Evolutionary conservation across 257 asterid species (phyloP).

Genomic region (Petunia secreta): DNA sequence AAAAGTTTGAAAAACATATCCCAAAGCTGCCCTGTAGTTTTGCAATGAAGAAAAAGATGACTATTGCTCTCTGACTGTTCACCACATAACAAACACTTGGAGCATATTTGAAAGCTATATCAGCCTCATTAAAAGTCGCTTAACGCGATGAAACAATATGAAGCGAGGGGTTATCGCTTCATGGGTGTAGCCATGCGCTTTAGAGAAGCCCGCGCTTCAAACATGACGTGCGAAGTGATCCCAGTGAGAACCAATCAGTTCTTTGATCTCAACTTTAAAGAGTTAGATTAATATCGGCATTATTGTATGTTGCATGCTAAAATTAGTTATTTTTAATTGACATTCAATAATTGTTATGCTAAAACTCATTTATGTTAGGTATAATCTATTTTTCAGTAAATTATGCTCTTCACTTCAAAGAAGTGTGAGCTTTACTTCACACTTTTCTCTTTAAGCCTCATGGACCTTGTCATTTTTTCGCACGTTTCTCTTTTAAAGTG

Average conservation of each 20-base stretch:
- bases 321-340: background rate
- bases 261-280: slow-evolving; percentile 19
- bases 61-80: no score
- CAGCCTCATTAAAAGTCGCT: background rate
- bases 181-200: slow-evolving; percentile 17
- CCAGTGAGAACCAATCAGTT: background rate
- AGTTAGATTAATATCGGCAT: background rate
- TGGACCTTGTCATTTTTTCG: background rate
- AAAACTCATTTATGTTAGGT: slow-evolving; percentile 7
- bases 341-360: background rate
- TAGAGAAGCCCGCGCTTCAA: slow-evolving; percentile 1
- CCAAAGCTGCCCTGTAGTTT: no score
- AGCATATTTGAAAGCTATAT: no score
- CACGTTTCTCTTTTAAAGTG: background rate
- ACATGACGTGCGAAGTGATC: background rate
- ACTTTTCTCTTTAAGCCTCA: slow-evolving; percentile 17
- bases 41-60: no score
- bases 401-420: background rate
- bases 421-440: background rate
- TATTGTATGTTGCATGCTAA: slow-evolving; percentile 19
- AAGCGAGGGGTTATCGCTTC: background rate
- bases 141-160: background rate
- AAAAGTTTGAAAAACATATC: no score
- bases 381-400: background rate
- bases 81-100: no score